A percentile compares a stretch with the other conserved stretches of the same genome.
Evolutionary conservation across 768 basidiomycete species (phyloP).

Genomic region (Jaapia argillacea): DNA sequence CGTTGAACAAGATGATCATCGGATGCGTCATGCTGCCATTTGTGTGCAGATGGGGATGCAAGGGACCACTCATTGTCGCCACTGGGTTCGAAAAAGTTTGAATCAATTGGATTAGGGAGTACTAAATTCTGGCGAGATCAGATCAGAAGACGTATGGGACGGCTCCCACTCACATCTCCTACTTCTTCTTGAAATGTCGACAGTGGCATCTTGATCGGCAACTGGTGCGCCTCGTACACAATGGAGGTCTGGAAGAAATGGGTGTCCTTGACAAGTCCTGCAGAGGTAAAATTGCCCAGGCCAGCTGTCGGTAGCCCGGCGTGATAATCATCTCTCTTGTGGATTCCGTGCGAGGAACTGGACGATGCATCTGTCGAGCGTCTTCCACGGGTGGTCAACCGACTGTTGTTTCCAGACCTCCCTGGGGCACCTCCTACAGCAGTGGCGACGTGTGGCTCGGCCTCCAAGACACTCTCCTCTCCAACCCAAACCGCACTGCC

Average conservation of each 20-base stretch:
- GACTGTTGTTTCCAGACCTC: conserved; percentile 33
- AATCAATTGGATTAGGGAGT: conserved; percentile 84
- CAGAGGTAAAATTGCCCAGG: conserved; percentile 2
- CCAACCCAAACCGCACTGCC: conserved; percentile 82
- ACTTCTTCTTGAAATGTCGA: conserved; percentile 91
- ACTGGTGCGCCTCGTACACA: conserved; percentile 68
- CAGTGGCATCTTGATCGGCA: conserved; percentile 89
- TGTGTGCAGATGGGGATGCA: conserved; percentile 90
- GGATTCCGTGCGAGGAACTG: conserved; percentile 45
- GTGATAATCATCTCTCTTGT: conserved; percentile 10
- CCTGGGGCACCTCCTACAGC: no score
- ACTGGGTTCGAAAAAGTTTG: conserved; percentile 64
- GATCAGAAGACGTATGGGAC: conserved; percentile 1
- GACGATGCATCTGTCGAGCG: conserved; percentile 70
- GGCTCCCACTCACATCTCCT: conserved; percentile 63
- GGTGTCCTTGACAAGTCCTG: conserved; percentile 60
- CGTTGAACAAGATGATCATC: conserved; percentile 93
- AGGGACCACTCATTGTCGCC: conserved; percentile 57
- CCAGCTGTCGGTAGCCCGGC: conserved; percentile 11
- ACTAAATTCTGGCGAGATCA: conserved; percentile 36
- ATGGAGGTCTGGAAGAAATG: conserved; percentile 89
- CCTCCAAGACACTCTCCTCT: conserved; percentile 53
- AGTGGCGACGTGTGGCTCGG: no score
- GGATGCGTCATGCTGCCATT: conserved; percentile 87
- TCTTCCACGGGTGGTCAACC: conserved; percentile 45